phyloP scores from a whole-genome alignment of 495 filamentous ascomycete species.

The Talaromyces borbonicus region DNA sequence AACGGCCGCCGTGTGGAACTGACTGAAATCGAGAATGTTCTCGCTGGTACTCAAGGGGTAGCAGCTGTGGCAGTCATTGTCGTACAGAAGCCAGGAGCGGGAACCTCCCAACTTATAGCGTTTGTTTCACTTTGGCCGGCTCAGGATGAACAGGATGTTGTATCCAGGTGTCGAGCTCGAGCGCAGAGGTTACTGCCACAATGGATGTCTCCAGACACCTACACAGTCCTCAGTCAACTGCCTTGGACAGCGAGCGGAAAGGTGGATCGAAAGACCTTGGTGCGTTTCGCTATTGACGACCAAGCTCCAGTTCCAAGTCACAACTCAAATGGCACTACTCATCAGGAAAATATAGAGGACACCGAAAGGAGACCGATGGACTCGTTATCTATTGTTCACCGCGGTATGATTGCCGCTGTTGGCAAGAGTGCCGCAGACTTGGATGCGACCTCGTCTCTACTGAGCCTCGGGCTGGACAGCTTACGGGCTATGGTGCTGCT shows the following conservation, averaged over 20 bases:
- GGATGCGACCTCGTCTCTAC: background rate
- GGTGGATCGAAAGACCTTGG: slow-evolving; percentile 2
- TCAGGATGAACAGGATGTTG: background rate
- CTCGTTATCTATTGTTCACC: background rate
- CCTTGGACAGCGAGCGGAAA: background rate
- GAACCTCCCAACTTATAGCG: background rate
- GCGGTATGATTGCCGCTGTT: background rate
- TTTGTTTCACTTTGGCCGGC: background rate
- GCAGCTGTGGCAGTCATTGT: background rate
- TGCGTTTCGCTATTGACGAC: background rate
- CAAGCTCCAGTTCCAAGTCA: background rate
- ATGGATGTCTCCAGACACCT: background rate
- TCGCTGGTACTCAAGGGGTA: slow-evolving; percentile 1
- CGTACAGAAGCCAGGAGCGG: background rate
- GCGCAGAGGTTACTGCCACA: background rate
- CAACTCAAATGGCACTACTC: background rate
- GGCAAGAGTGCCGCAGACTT: background rate
- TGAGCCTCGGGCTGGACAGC: slow-evolving; percentile 5
- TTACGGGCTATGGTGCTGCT: slow-evolving; percentile 3
- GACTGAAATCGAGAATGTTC: slow-evolving; percentile 28
- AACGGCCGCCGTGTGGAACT: slow-evolving; percentile 42
- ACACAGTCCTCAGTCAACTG: background rate
- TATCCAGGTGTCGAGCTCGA: background rate
- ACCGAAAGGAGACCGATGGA: background rate
- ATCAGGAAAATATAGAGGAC: background rate